Conservation (phyloP, 495 filamentous ascomycete genomes). For the Aspergillus sclerotioniger region DNA sequence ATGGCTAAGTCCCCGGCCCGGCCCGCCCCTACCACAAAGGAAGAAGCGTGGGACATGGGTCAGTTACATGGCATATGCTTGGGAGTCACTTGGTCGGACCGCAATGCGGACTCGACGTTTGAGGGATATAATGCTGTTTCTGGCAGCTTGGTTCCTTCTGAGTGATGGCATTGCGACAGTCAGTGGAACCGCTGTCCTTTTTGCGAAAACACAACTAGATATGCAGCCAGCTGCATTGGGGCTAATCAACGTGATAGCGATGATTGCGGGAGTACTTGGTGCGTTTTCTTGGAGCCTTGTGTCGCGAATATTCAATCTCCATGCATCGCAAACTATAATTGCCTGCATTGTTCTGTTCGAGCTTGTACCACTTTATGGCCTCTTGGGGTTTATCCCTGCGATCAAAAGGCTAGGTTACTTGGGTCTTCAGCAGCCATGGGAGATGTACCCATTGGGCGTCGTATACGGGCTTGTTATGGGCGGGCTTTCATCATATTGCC, state of each 20-base stretch:
- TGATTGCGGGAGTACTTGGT: conserved; percentile 75
- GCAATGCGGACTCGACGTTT: conserved; percentile 73
- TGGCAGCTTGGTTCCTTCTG: conserved; percentile 90
- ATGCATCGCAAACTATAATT: conserved; percentile 83
- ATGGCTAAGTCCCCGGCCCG: conserved; percentile 88
- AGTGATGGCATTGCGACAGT: conserved; percentile 94
- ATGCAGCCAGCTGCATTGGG: conserved; percentile 90
- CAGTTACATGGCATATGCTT: conserved; percentile 73
- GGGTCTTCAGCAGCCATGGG: conserved; percentile 89
- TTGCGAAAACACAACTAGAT: conserved; percentile 87
- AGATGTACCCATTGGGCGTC: conserved; percentile 91
- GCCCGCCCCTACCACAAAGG: conserved; percentile 64
- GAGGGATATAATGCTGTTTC: conserved; percentile 83
- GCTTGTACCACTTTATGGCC: conserved; percentile 85
- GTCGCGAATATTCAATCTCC: conserved; percentile 61
- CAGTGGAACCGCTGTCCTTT: conserved; percentile 90
- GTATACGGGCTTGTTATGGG: conserved; percentile 94
- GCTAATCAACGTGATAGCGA: conserved; percentile 89
- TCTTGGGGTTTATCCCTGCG: conserved; percentile 84
- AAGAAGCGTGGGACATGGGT: conserved; percentile 47
- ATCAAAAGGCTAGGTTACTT: conserved; percentile 71
- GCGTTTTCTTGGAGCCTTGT: conserved; percentile 87
- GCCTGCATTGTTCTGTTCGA: conserved; percentile 88
- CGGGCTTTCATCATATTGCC: conserved; percentile 89
- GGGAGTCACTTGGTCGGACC: conserved; percentile 81